Evolutionary conservation across 2,329 filamentous ascomycete species (phyloP).

Genomic region (Coleophoma eucalyptorum): DNA sequence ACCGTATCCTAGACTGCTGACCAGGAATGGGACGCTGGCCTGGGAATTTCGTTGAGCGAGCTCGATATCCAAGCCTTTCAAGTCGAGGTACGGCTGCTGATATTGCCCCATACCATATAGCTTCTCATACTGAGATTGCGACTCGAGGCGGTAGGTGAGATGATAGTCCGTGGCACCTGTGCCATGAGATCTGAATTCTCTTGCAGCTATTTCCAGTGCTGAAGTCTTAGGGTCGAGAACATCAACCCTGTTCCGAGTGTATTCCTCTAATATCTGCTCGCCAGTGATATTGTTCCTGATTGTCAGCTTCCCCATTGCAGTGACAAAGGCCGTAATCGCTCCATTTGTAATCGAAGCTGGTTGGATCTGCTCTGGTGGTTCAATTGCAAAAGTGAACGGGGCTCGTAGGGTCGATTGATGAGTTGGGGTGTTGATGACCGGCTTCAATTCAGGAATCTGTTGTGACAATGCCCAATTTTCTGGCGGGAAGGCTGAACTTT

Average conservation of each 20-base stretch:
- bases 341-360: conserved; percentile 43
- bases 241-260: conserved; percentile 44
- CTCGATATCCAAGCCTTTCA: conserved; percentile 58
- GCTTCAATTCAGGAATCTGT: conserved; percentile 14
- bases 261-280: conserved; percentile 47
- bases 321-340: conserved; percentile 41
- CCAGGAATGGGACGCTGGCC: conserved; percentile 56
- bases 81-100: conserved; percentile 55
- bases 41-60: conserved; percentile 63
- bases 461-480: conserved; percentile 6
- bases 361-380: conserved; percentile 8
- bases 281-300: conserved; percentile 37
- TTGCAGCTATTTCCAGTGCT: conserved; percentile 50
- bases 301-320: conserved; percentile 44
- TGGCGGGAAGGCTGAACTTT: conserved; percentile 24
- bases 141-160: conserved; percentile 54
- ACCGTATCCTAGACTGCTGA: conserved; percentile 57
- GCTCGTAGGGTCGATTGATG: not conserved
- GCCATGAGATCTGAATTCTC: conserved; percentile 51
- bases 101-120: conserved; percentile 66
- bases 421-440: not conserved
- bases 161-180: conserved; percentile 47
- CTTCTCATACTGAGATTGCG: conserved; percentile 46
- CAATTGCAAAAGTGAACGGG: not conserved
- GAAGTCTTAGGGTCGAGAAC: conserved; percentile 54